phyloP scores from a whole-genome alignment of 148 eudicot species.

The Suaeda aralocaspica region DNA sequence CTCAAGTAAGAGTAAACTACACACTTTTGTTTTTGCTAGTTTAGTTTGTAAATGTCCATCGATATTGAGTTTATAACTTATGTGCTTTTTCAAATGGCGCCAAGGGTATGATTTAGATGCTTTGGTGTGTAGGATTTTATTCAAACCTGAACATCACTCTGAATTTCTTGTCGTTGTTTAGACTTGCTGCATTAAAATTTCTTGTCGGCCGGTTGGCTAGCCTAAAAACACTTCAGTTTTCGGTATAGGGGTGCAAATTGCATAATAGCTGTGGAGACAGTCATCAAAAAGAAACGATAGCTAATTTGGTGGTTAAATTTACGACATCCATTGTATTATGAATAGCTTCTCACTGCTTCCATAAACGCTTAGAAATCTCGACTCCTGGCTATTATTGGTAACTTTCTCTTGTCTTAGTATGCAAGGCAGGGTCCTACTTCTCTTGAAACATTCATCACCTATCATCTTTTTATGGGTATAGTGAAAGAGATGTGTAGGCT shows the following conservation, averaged over 20 bases:
- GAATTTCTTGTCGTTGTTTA: neutral
- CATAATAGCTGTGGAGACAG: slow-evolving; percentile 10
- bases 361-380: neutral
- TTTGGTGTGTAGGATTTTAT: neutral
- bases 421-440: slow-evolving; percentile 19
- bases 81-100: too few relatives aligned
- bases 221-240: slow-evolving; percentile 3
- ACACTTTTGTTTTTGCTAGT: too few relatives aligned
- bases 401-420: slow-evolving; percentile 18
- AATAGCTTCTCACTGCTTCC: neutral
- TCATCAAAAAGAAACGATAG: slow-evolving; percentile 1
- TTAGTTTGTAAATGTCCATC: too few relatives aligned
- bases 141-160: too few relatives aligned
- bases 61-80: too few relatives aligned
- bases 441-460: slow-evolving; percentile 15
- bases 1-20: too few relatives aligned
- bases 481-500: slow-evolving; percentile 10
- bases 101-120: too few relatives aligned
- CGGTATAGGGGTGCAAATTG: slow-evolving; percentile 11
- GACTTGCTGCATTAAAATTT: neutral
- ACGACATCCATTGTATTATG: slow-evolving; percentile 4
- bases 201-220: neutral
- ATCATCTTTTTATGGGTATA: slow-evolving; percentile 22
- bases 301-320: slow-evolving; percentile 3
- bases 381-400: neutral